phyloP scores from a whole-genome alignment of 108 stramenopile species.

The Cyclostephanos tholiformis region DNA sequence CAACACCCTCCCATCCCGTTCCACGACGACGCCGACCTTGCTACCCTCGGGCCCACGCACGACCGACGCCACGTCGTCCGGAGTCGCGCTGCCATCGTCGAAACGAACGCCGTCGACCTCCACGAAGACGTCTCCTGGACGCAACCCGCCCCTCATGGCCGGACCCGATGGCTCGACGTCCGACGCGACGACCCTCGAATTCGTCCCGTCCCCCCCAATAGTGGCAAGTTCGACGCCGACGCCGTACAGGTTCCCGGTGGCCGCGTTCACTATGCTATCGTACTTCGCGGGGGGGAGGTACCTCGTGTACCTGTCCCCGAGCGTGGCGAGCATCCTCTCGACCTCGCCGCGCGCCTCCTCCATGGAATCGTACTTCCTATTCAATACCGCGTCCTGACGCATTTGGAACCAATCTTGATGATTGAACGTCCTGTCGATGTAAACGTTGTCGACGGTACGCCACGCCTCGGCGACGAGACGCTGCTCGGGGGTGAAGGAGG shows the following conservation, averaged over 20 bases:
- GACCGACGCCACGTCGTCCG: constrained; percentile 81
- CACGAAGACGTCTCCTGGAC: constrained; percentile 71
- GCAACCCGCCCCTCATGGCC: constrained; percentile 65
- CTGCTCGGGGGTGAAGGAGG: constrained; percentile 75
- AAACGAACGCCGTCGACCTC: constrained; percentile 78
- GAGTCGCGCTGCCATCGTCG: constrained; percentile 64
- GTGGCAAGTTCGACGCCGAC: constrained; percentile 83
- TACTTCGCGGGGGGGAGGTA: constrained; percentile 93
- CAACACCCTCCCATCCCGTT: constrained; percentile 66
- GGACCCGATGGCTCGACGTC: constrained; percentile 84
- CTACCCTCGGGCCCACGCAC: constrained; percentile 80
- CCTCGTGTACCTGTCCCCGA: constrained; percentile 95
- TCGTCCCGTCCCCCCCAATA: constrained; percentile 12
- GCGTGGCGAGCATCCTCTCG: constrained; percentile 58
- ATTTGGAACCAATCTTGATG: constrained; percentile 91
- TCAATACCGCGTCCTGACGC: constrained; percentile 72
- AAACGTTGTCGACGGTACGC: constrained; percentile 84
- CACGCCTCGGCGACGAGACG: constrained; percentile 84
- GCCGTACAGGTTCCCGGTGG: constrained; percentile 81
- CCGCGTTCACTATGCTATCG: constrained; percentile 85
- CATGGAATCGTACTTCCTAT: constrained; percentile 74
- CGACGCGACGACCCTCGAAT: constrained; percentile 52
- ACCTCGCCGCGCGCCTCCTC: constrained; percentile 72
- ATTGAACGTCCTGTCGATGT: constrained; percentile 94
- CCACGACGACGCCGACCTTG: constrained; percentile 74